phyloP scores from a whole-genome alignment of 192 early-diverging fungal genomes.

The Umbelopsis isabellina region DNA sequence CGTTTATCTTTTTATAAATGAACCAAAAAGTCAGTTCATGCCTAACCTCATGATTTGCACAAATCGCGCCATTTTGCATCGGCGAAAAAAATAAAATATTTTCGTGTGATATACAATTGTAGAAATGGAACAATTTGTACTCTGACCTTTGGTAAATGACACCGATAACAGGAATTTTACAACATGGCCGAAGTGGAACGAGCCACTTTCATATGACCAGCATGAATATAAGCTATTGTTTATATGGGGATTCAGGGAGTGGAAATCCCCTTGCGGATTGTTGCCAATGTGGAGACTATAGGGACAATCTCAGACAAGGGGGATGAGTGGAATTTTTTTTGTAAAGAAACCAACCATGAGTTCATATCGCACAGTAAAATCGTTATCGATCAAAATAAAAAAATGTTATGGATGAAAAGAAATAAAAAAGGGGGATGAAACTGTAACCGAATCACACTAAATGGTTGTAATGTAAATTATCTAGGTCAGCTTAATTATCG shows the following conservation, averaged over 20 bases:
- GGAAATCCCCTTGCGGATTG: not conserved
- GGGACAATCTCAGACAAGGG: not conserved
- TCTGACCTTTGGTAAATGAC: too few relatives aligned
- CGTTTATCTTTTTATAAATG: too few relatives aligned
- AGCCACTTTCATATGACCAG: not conserved
- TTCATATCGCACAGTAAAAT: not conserved
- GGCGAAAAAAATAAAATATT: too few relatives aligned
- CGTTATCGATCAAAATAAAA: conserved; percentile 20
- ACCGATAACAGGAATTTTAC: too few relatives aligned
- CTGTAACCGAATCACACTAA: not conserved
- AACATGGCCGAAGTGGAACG: not conserved
- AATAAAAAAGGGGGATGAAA: not conserved
- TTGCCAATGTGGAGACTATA: too few relatives aligned
- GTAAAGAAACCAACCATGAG: too few relatives aligned
- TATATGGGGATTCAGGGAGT: not conserved
- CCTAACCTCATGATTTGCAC: too few relatives aligned
- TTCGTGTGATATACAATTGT: too few relatives aligned
- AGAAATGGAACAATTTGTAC: too few relatives aligned
- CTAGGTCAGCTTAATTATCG: not conserved
- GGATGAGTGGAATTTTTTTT: not conserved
- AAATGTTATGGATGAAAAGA: not conserved
- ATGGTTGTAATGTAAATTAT: conserved; percentile 18
- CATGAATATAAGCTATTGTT: too few relatives aligned
- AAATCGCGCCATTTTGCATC: too few relatives aligned
- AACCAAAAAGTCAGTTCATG: too few relatives aligned